These are phyloP conservation scores for Nemania serpens DNA, from an alignment of 2,329 filamentous ascomycete species.

Conservation along the genomic window DNA sequence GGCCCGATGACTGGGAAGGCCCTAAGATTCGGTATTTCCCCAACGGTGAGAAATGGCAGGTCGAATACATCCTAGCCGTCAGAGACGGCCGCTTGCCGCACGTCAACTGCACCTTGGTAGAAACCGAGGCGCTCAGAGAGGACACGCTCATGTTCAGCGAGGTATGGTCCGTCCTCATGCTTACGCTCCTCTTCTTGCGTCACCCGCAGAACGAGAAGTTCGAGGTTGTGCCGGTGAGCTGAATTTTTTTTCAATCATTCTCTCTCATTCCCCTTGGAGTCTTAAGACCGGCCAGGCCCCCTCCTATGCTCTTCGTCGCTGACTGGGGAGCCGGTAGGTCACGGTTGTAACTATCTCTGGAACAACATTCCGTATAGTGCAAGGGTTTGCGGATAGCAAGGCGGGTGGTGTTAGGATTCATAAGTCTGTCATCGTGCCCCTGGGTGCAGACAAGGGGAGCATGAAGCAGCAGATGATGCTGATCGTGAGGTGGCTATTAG, in stretches of 20 bases:
- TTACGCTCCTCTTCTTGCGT: neutral
- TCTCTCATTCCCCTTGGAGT: too few species aligned
- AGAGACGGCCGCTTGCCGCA: neutral
- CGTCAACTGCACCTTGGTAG: neutral
- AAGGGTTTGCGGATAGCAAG: conserved; percentile 3
- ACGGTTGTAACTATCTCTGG: conserved; percentile 11
- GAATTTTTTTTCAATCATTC: neutral
- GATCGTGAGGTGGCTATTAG: conserved; percentile 2
- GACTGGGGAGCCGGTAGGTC: conserved; percentile 1
- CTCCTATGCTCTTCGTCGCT: neutral
- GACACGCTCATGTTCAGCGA: conserved; percentile 8
- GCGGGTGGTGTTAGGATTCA: neutral
- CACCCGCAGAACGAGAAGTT: neutral
- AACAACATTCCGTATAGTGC: conserved; percentile 8
- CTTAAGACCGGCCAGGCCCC: too few species aligned
- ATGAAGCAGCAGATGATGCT: conserved; percentile 1
- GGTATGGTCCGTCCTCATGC: conserved; percentile 7
- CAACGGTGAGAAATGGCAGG: too few species aligned
- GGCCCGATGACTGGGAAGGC: too few species aligned
- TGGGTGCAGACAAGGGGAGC: neutral
- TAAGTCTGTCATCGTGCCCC: neutral
- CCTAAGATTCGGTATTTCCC: too few species aligned
- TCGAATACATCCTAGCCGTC: neutral
- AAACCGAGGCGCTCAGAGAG: neutral
- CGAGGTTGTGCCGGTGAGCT: conserved; percentile 4